These are phyloP conservation scores for Dictyostelium brefeldianum DNA, from an alignment of 78 protist genomes.

Conservation along the genomic window DNA sequence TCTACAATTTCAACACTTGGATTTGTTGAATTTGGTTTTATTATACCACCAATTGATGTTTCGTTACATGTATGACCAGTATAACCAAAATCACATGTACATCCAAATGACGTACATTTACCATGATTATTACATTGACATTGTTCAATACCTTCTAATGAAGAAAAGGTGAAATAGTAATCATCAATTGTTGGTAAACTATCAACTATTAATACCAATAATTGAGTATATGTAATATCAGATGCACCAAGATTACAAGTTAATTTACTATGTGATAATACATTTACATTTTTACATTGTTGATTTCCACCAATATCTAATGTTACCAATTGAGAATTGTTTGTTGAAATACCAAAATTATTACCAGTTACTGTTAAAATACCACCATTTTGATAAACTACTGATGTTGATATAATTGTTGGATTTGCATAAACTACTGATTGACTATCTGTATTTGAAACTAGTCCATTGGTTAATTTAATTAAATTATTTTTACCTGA, in stretches of 20 bases:
- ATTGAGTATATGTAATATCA: neutral
- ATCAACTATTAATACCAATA: neutral
- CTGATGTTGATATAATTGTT: neutral
- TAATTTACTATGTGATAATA: neutral
- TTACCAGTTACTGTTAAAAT: neutral
- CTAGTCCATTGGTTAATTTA: neutral
- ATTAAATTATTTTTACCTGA: neutral
- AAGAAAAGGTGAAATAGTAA: neutral
- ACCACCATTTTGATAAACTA: neutral
- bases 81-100: neutral
- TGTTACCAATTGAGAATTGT: neutral
- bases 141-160: neutral
- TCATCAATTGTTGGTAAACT: neutral
- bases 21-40: neutral
- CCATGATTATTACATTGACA: neutral
- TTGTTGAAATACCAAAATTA: neutral
- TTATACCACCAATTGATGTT: neutral
- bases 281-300: neutral
- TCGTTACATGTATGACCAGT: neutral
- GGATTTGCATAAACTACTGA: neutral
- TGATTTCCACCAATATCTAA: neutral
- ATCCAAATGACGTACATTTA: neutral
- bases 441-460: neutral
- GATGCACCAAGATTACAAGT: neutral
- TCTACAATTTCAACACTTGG: neutral